A percentile compares a stretch with the other conserved stretches of the same genome.
phyloP scores from a whole-genome alignment of 176 grass and related monocot species.

The Coix lacrymajobi region DNA sequence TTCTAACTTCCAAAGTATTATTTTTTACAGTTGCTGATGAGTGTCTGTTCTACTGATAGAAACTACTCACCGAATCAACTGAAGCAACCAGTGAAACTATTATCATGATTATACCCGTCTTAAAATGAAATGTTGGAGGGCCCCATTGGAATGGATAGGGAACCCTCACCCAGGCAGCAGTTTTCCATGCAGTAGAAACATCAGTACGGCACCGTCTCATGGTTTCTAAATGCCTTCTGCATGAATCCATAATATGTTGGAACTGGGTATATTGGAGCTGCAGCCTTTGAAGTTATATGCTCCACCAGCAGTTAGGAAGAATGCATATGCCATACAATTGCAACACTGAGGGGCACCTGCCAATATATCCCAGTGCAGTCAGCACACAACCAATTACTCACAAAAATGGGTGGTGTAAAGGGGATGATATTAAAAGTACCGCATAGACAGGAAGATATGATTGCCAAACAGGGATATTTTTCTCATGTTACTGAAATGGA shows the following conservation, averaged over 20 bases:
- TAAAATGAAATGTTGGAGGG: constrained; percentile 82
- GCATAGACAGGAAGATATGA: constrained; percentile 86
- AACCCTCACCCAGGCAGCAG: constrained; percentile 84
- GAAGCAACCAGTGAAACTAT: constrained; percentile 87
- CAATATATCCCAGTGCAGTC: constrained; percentile 22
- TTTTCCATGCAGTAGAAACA: constrained; percentile 91
- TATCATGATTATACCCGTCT: constrained; percentile 75
- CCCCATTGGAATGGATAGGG: constrained; percentile 99
- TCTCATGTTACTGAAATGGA: constrained; percentile 84
- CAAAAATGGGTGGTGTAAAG: not conserved
- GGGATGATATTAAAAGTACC: constrained; percentile 43
- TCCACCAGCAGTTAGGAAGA: constrained; percentile 91
- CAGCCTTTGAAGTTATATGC: constrained; percentile 93
- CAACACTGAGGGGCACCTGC: constrained; percentile 90
- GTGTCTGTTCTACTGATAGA: not conserved
- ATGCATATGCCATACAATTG: constrained; percentile 96
- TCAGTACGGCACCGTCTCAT: constrained; percentile 92
- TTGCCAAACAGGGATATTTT: constrained; percentile 87
- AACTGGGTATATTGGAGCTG: constrained; percentile 84
- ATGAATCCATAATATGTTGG: constrained; percentile 92
- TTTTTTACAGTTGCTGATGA: constrained; percentile 1
- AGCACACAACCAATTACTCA: not conserved
- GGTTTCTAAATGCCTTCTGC: constrained; percentile 68
- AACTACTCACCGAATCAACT: constrained; percentile 81
- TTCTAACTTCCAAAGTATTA: not conserved